A percentile compares a stretch with the other conserved stretches of the same genome.
Conservation (phyloP, 1,284 basidiomycete species). For the Boletus smithii region DNA sequence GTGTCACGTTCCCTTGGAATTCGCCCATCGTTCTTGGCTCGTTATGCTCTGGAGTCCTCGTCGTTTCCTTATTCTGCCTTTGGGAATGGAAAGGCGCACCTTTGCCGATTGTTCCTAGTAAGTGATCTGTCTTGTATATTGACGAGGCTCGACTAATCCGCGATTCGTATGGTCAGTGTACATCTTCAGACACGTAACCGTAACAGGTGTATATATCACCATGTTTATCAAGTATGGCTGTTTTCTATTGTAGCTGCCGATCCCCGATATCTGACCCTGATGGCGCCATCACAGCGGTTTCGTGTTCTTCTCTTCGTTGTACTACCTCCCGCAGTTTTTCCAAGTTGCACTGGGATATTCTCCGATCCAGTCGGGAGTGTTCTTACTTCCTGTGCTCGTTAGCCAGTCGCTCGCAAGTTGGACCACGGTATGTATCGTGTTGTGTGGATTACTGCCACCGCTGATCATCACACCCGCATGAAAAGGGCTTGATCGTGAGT, state of each 20-base stretch:
- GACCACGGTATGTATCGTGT: slow-evolving; percentile 42
- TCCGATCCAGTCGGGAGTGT: slow-evolving; percentile 30
- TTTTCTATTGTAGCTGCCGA: background rate
- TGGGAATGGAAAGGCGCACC: slow-evolving; percentile 72
- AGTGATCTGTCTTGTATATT: slow-evolving; percentile 20
- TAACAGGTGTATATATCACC: slow-evolving; percentile 62
- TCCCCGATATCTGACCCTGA: background rate
- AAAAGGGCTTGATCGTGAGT: slow-evolving; percentile 64
- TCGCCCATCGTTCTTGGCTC: slow-evolving; percentile 63
- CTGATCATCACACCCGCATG: slow-evolving; percentile 17
- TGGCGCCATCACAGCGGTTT: slow-evolving; percentile 41
- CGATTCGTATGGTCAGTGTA: slow-evolving; percentile 56
- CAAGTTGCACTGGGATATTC: slow-evolving; percentile 62
- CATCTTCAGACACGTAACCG: slow-evolving; percentile 71
- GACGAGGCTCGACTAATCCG: background rate
- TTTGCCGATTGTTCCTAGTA: slow-evolving; percentile 68
- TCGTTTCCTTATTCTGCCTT: slow-evolving; percentile 58
- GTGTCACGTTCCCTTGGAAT: slow-evolving; percentile 65
- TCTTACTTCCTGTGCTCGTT: slow-evolving; percentile 39
- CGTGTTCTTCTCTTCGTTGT: slow-evolving; percentile 58
- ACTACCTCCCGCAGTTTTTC: slow-evolving; percentile 73
- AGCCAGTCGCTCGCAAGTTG: slow-evolving; percentile 59
- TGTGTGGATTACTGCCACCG: background rate
- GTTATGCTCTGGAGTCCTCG: slow-evolving; percentile 52
- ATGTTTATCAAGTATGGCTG: slow-evolving; percentile 60